Conservation (phyloP, 495 filamentous ascomycete species). For the Neurospora intermedia region DNA sequence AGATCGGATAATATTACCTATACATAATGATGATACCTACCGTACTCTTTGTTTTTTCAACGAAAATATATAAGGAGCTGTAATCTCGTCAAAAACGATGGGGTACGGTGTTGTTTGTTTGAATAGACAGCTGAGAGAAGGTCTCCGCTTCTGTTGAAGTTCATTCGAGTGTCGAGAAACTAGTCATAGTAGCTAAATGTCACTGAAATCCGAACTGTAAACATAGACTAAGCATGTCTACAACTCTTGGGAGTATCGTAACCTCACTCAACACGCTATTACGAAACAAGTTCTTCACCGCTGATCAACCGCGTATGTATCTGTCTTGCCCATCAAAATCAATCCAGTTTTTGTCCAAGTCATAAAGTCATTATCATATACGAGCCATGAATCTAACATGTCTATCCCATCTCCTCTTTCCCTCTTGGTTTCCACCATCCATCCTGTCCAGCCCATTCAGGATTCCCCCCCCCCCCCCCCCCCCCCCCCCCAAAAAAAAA, state of each 20-base stretch:
- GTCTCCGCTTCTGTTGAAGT: too few relatives aligned
- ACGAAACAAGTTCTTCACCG: neutral
- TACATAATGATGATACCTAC: neutral
- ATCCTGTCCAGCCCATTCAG: neutral
- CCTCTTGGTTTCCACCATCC: neutral
- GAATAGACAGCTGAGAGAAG: too few relatives aligned
- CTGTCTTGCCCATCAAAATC: neutral
- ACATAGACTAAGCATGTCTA: too few relatives aligned
- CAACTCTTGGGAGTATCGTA: too few relatives aligned
- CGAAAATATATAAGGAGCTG: too few relatives aligned
- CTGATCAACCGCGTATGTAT: neutral
- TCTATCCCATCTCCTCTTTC: neutral
- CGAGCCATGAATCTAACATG: neutral
- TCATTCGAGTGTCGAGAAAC: neutral
- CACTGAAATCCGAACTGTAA: too few relatives aligned
- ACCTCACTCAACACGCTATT: neutral
- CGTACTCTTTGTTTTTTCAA: too few relatives aligned
- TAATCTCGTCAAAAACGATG: too few relatives aligned
- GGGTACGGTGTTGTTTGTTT: too few relatives aligned
- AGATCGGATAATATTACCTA: neutral
- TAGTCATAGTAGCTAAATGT: too few relatives aligned
- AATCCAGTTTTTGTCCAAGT: neutral
- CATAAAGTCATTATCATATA: neutral
- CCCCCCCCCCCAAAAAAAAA: too few relatives aligned
- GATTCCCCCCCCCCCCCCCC: too few relatives aligned